A percentile compares a stretch with the other conserved stretches of the same genome.
Conservation (phyloP, 1,284 basidiomycete species). For the Mycena citricolor region DNA sequence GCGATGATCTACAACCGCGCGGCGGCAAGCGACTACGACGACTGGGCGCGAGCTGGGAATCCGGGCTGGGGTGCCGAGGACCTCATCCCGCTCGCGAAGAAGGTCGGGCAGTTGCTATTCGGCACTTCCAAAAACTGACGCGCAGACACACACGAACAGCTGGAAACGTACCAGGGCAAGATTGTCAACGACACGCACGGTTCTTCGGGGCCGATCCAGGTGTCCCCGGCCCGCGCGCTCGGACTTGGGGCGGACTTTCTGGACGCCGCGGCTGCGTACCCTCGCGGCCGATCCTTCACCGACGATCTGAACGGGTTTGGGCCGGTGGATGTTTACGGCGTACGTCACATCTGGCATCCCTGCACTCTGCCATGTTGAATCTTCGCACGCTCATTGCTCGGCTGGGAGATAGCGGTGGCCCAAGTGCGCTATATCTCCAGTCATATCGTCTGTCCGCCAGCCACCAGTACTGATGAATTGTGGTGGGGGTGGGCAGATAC, state of each 20-base stretch:
- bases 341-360: no score
- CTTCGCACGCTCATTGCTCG: no score
- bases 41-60: conserved; percentile 39
- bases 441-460: conserved; percentile 10
- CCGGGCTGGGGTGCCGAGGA: conserved; percentile 43
- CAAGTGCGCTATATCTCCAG: no score
- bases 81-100: conserved; percentile 42
- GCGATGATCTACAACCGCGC: conserved; percentile 42
- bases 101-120: no score
- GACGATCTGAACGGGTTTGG: no score
- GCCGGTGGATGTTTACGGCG: no score
- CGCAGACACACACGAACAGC: conserved; percentile 30
- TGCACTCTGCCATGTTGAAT: no score
- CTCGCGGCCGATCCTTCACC: conserved; percentile 30
- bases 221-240: no score
- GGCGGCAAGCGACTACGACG: conserved; percentile 45
- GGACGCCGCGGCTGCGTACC: no score
- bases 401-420: no score
- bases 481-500: no score
- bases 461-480: conserved; percentile 54
- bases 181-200: conserved; percentile 43
- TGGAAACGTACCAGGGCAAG: conserved; percentile 45
- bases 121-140: neutral
- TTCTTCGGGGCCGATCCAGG: conserved; percentile 50
- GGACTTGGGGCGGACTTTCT: no score